Conservation (phyloP, 2,329 filamentous ascomycete genomes). For the Geosmithia putterillii region DNA sequence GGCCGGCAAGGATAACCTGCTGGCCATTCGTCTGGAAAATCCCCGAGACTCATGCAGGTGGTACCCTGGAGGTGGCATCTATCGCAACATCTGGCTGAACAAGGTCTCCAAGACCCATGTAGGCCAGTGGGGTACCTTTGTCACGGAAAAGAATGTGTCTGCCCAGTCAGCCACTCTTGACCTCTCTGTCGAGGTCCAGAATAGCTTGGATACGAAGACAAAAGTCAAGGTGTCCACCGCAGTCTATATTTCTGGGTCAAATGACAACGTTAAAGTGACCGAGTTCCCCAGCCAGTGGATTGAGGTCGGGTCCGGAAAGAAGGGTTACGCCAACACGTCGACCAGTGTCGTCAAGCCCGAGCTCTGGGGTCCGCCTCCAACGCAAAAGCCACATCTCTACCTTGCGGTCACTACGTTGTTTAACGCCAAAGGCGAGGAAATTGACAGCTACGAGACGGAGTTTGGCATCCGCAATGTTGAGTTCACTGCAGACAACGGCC, state of each 20-base stretch:
- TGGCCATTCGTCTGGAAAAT: slow-evolving; percentile 40
- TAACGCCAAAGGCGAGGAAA: slow-evolving; percentile 8
- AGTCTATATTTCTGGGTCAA: slow-evolving; percentile 1
- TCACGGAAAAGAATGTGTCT: slow-evolving; percentile 32
- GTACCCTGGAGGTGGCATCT: slow-evolving; percentile 42
- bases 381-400: slow-evolving; percentile 33
- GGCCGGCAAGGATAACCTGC: slow-evolving; percentile 20
- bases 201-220: slow-evolving; percentile 8
- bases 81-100: slow-evolving; percentile 42
- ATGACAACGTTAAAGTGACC: neutral
- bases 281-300: slow-evolving; percentile 1
- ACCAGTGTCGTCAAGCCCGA: slow-evolving; percentile 17
- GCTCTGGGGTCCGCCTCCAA: slow-evolving; percentile 34
- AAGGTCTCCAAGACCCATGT: slow-evolving; percentile 33
- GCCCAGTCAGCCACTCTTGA: slow-evolving; percentile 29
- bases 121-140: slow-evolving; percentile 34
- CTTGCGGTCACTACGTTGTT: slow-evolving; percentile 28
- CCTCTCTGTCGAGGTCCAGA: slow-evolving; percentile 32
- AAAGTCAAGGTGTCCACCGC: slow-evolving; percentile 1
- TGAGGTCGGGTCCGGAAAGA: slow-evolving; percentile 1
- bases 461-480: slow-evolving; percentile 35
- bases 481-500: slow-evolving; percentile 23
- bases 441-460: slow-evolving; percentile 33
- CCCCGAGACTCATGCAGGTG: slow-evolving; percentile 31
- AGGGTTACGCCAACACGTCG: neutral